Conservation (phyloP, 495 filamentous ascomycete species). For the Daldinia loculata region DNA sequence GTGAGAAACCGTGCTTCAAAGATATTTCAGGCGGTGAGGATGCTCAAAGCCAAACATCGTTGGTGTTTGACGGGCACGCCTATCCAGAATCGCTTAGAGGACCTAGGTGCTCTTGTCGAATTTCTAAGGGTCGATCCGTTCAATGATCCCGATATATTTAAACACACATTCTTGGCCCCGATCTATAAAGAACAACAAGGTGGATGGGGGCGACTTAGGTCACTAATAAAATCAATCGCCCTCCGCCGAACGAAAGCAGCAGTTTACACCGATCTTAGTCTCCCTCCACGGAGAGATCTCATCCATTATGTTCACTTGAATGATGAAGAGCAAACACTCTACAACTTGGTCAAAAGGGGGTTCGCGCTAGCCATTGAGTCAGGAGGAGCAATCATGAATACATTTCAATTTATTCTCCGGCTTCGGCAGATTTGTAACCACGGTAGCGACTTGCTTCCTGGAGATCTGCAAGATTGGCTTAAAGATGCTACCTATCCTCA, state of each 20-base stretch:
- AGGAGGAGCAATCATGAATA: slow-evolving; percentile 14
- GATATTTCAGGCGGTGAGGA: slow-evolving; percentile 42
- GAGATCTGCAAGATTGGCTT: slow-evolving; percentile 13
- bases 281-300: slow-evolving; percentile 41
- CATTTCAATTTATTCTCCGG: slow-evolving; percentile 29
- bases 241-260: slow-evolving; percentile 47
- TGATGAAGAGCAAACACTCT: slow-evolving; percentile 8
- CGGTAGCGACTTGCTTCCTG: slow-evolving; percentile 20
- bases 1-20: slow-evolving; percentile 49
- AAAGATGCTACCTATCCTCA: not conserved
- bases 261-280: slow-evolving; percentile 39
- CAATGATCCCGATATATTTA: slow-evolving; percentile 41
- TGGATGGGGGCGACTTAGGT: slow-evolving; percentile 23
- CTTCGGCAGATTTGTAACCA: slow-evolving; percentile 36
- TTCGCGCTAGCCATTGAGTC: slow-evolving; percentile 16
- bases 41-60: slow-evolving; percentile 45
- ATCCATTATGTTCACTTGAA: slow-evolving; percentile 18
- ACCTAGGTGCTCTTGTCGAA: slow-evolving; percentile 56
- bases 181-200: not conserved
- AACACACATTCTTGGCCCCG: slow-evolving; percentile 11
- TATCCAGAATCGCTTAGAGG: slow-evolving; percentile 61
- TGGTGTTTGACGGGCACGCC: slow-evolving; percentile 63
- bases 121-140: slow-evolving; percentile 57
- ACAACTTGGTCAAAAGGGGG: slow-evolving; percentile 7
- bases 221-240: slow-evolving; percentile 42